Percentiles rank a stretch among this genome's conserved stretches.
phyloP scores from a whole-genome alignment of 345 rosid species.

The Sonneratia caseolaris region DNA sequence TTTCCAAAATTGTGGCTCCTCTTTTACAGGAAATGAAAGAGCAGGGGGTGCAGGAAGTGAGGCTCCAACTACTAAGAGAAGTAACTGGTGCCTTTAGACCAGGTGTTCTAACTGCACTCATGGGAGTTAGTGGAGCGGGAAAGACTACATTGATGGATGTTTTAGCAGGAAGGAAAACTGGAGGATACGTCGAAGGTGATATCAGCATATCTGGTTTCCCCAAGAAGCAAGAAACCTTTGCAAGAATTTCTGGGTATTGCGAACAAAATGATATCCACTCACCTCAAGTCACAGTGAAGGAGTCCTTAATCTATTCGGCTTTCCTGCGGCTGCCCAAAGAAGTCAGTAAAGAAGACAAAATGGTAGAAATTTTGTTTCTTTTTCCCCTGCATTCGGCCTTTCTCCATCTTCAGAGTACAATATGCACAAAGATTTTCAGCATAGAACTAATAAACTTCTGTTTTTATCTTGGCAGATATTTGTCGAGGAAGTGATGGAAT shows the following conservation, averaged over 20 bases:
- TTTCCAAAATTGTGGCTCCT: not conserved
- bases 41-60: conserved; percentile 63
- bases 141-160: conserved; percentile 97
- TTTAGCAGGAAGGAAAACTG: conserved; percentile 85
- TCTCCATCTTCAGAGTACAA: not conserved
- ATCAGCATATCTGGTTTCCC: conserved; percentile 73
- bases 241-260: conserved; percentile 88
- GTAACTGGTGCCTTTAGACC: conserved; percentile 89
- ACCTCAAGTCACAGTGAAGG: conserved; percentile 76
- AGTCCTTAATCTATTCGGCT: conserved; percentile 82
- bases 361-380: conserved; percentile 31
- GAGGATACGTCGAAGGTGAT: conserved; percentile 85
- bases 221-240: conserved; percentile 84
- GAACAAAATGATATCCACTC: conserved; percentile 90
- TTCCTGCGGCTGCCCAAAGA: conserved; percentile 77
- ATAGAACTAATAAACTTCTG: not conserved
- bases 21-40: conserved; percentile 70
- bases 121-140: conserved; percentile 99
- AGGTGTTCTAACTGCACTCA: conserved; percentile 79
- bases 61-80: conserved; percentile 57
- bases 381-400: not conserved
- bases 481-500: conserved; percentile 43
- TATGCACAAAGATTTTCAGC: not conserved
- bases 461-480: conserved; percentile 22
- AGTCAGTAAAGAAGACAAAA: conserved; percentile 59